phyloP scores from a whole-genome alignment of 495 filamentous ascomycete genomes.

The Parmelia sp. region DNA sequence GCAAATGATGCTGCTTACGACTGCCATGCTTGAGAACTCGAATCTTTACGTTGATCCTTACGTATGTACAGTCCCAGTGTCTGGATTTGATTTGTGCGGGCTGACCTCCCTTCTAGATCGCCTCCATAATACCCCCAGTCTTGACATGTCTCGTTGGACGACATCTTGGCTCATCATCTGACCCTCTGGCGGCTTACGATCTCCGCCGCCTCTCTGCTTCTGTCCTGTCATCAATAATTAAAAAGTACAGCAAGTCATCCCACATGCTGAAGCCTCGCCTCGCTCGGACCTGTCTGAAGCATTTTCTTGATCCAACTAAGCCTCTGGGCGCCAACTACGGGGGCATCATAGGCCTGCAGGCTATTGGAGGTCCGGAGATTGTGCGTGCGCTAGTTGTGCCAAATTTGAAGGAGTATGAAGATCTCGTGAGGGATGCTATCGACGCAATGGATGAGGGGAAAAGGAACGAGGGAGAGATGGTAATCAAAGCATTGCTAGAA shows the following conservation, averaged over 20 bases:
- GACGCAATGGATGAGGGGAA: constrained; percentile 42
- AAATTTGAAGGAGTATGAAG: constrained; percentile 72
- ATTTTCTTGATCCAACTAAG: constrained; percentile 77
- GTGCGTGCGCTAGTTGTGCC: constrained; percentile 75
- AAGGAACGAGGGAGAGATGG: constrained; percentile 54
- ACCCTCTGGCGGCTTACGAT: constrained; percentile 59
- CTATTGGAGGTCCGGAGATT: constrained; percentile 69
- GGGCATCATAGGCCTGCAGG: constrained; percentile 68
- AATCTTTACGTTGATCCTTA: constrained; percentile 86
- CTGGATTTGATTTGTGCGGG: background rate
- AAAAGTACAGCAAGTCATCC: constrained; percentile 67
- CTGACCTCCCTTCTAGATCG: constrained; percentile 39
- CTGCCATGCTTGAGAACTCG: constrained; percentile 74
- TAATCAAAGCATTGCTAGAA: constrained; percentile 55
- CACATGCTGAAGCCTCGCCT: constrained; percentile 76
- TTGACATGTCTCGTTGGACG: constrained; percentile 87
- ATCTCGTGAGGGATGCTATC: constrained; percentile 57
- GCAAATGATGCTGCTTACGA: constrained; percentile 83
- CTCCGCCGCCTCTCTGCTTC: constrained; percentile 80
- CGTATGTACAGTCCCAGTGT: constrained; percentile 37
- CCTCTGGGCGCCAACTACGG: constrained; percentile 79
- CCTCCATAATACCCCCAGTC: constrained; percentile 78
- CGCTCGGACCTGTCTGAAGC: constrained; percentile 83
- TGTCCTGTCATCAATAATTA: constrained; percentile 64
- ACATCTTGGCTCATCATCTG: constrained; percentile 56